These are phyloP conservation scores for Metschnikowia henanensis DNA, from an alignment of 805 yeast species.

Conservation along the genomic window DNA sequence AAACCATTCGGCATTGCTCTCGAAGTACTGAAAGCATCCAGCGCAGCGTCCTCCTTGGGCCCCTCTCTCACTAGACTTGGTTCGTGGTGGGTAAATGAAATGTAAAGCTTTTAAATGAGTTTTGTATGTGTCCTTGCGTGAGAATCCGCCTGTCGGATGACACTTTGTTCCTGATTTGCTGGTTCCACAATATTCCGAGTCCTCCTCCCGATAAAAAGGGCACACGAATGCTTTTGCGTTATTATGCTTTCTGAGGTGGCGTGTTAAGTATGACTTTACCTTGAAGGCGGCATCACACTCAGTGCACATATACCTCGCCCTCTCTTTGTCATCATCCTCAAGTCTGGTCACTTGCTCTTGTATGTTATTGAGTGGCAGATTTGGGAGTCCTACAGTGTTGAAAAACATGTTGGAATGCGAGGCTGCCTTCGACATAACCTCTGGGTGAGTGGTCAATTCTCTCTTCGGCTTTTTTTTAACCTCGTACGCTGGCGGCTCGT, in stretches of 20 bases:
- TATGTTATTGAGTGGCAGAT: neutral
- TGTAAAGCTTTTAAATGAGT: slow-evolving; percentile 90
- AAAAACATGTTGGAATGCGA: neutral
- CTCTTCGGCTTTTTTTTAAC: too few relatives aligned
- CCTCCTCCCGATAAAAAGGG: slow-evolving; percentile 57
- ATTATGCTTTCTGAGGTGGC: slow-evolving; percentile 91
- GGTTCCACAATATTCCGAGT: slow-evolving; percentile 10
- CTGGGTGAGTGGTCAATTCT: too few relatives aligned
- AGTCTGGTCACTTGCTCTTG: neutral
- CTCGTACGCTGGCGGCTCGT: too few relatives aligned
- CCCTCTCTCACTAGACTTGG: slow-evolving; percentile 65
- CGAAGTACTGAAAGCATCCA: slow-evolving; percentile 70
- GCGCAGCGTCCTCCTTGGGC: slow-evolving; percentile 77
- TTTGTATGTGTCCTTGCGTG: slow-evolving; percentile 89
- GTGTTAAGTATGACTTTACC: slow-evolving; percentile 84
- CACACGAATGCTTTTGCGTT: slow-evolving; percentile 79
- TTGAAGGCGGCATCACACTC: slow-evolving; percentile 77
- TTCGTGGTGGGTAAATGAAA: slow-evolving; percentile 83
- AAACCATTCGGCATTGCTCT: slow-evolving; percentile 75
- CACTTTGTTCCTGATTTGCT: slow-evolving; percentile 47
- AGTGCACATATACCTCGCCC: slow-evolving; percentile 47
- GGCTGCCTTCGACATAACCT: neutral
- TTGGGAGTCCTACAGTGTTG: neutral
- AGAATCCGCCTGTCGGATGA: slow-evolving; percentile 87
- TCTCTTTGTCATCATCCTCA: slow-evolving; percentile 4